Base-by-base conservation (phyloP, 1,139 yeast genomes). In the Lodderomyces parapsilosis region DNA sequence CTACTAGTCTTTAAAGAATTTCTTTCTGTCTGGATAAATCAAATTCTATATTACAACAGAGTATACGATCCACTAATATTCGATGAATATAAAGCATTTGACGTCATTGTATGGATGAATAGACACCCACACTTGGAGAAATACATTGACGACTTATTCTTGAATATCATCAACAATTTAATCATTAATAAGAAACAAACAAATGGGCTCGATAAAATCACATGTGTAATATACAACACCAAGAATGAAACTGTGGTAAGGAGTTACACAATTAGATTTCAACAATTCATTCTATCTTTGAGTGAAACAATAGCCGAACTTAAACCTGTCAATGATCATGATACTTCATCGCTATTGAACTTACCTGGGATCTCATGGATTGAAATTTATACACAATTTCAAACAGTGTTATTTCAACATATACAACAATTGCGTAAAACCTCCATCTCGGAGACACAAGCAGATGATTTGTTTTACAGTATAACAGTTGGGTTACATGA, bases 31-130 rank as follows among this genome's bases (percentile, higher is more conserved):
- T 72, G 75, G 68, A 52, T 75, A 15, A 71, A 76, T 45, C 79
- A 76, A 45, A 63, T 77, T 3, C 57, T 78, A 43, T 76, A 70
- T 53, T 60, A 72, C 47, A 69, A 76, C 45, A 54, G 58, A 2
- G 53, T 78, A 1, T 79, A 79, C 50, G 76, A 76, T 1, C 51
- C 47, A 2, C 68, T 66, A 42, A 63, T 76, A 0, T 79, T 67
- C 51, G 69, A 63, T 33, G 51, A 52, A 19, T 48, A 54, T 13
- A 63, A 59, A 27, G 64, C 78, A 6, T 76, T 76, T 49, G 70
- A 73, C 36, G 44, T 72, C 18, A 55, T 68, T 0, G 68, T 75
- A 0, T 57, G 60, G 47, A 62, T 64, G 40, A 68, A 69, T 43
- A 54, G 82, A 43, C 76, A 74, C 40, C 79, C 80, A 0, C 61